These are phyloP conservation scores for Microdochium trichocladiopsis DNA, from an alignment of 2,329 filamentous ascomycete species.

Conservation along the genomic window DNA sequence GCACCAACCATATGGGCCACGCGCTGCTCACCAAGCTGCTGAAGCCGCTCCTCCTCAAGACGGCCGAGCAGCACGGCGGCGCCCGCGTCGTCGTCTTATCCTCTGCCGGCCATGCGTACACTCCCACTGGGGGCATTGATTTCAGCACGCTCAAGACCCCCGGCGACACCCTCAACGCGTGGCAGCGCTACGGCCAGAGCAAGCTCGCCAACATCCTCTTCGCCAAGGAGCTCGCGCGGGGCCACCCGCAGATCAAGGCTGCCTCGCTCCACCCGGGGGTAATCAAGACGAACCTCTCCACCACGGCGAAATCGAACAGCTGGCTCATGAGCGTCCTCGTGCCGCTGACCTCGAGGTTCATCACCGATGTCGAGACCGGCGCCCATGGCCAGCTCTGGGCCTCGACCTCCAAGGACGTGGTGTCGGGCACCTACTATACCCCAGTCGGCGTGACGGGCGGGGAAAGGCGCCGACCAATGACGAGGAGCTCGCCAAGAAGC, in stretches of 20 bases:
- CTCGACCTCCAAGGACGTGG: conserved; percentile 21
- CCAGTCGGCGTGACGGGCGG: conserved; percentile 19
- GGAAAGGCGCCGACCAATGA: conserved; percentile 10
- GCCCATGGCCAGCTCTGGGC: conserved; percentile 36
- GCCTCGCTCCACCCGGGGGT: conserved; percentile 8
- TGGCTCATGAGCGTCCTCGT: conserved; percentile 1
- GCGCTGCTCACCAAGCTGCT: conserved; percentile 28
- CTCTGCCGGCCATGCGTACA: conserved; percentile 14
- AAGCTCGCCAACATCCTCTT: conserved; percentile 41
- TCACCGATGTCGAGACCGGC: conserved; percentile 15
- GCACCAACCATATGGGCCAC: conserved; percentile 35
- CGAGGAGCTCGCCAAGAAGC: conserved; percentile 11
- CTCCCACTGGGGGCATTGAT: conserved; percentile 18
- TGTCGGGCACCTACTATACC: conserved; percentile 23
- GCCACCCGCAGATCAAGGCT: conserved; percentile 24
- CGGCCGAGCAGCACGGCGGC: conserved; percentile 4
- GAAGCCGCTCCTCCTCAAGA: neutral
- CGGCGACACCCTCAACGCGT: conserved; percentile 16
- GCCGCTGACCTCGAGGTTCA: conserved; percentile 1
- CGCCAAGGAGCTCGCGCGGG: conserved; percentile 27
- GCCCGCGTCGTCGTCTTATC: conserved; percentile 15
- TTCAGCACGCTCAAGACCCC: conserved; percentile 21
- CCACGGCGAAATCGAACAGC: conserved; percentile 3
- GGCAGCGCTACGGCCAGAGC: conserved; percentile 34
- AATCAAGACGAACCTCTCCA: conserved; percentile 7